Percentiles rank a stretch among this genome's conserved stretches.
These are phyloP conservation scores for Ambrosiella xylebori DNA, from an alignment of 2,329 filamentous ascomycete genomes.

Conservation along the genomic window DNA sequence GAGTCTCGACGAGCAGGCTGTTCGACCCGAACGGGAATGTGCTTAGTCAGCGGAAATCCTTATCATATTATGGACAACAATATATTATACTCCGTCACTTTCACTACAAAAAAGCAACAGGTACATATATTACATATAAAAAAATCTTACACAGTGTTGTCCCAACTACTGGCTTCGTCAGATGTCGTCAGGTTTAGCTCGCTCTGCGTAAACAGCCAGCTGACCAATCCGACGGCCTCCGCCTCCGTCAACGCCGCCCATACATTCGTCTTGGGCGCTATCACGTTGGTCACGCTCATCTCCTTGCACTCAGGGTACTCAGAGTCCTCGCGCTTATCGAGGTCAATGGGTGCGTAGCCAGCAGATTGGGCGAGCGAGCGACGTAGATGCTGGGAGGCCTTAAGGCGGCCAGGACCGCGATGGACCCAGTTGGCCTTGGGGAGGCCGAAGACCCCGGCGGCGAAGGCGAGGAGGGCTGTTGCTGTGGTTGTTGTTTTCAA, in stretches of 20 bases:
- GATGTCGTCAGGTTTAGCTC: slow-evolving; percentile 28
- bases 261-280: slow-evolving; percentile 25
- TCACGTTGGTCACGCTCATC: slow-evolving; percentile 13
- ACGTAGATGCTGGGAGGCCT: slow-evolving; percentile 11
- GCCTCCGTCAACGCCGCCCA: slow-evolving; percentile 24
- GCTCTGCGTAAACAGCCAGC: slow-evolving; percentile 25
- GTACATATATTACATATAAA: not conserved
- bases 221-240: slow-evolving; percentile 27
- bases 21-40: not conserved
- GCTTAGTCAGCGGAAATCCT: not conserved
- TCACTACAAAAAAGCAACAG: no score
- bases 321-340: not conserved
- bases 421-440: slow-evolving; percentile 12
- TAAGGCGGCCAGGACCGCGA: slow-evolving; percentile 10
- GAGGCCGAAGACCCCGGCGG: slow-evolving; percentile 1
- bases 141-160: slow-evolving; percentile 25
- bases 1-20: slow-evolving; percentile 22
- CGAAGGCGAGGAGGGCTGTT: slow-evolving; percentile 7
- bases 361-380: slow-evolving; percentile 6
- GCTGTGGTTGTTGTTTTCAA: not conserved
- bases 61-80: not conserved
- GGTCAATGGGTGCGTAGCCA: not conserved
- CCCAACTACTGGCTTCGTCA: slow-evolving; percentile 21
- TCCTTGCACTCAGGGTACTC: slow-evolving; percentile 11
- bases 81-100: not conserved